A percentile compares a stretch with the other conserved stretches of the same genome.
phyloP scores from a whole-genome alignment of 179 eudicot species.

The Actinidia chinensis region DNA sequence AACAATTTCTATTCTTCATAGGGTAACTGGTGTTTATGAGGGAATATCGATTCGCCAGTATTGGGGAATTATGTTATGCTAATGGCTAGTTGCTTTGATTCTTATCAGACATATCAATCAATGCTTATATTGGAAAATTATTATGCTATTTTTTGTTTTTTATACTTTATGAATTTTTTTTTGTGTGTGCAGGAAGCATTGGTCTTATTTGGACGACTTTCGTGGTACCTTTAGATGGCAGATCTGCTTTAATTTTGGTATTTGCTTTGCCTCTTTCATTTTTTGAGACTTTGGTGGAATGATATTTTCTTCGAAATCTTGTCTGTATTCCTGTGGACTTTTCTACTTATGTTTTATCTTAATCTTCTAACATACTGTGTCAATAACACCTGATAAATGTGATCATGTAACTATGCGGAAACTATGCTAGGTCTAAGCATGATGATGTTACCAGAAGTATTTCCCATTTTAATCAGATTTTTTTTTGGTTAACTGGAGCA shows the following conservation, averaged over 20 bases:
- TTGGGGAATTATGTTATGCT: constrained; percentile 55
- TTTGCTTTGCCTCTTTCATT: constrained; percentile 8
- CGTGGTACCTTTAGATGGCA: constrained; percentile 99
- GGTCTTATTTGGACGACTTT: constrained; percentile 73
- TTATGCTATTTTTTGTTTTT: neutral
- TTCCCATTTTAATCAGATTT: too few relatives aligned
- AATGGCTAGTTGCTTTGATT: neutral
- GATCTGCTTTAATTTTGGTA: constrained; percentile 98
- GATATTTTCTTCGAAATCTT: neutral
- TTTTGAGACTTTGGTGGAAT: neutral
- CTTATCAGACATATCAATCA: neutral
- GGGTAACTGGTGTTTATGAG: constrained; percentile 74
- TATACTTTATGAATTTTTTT: constrained; percentile 5
- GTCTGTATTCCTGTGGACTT: neutral
- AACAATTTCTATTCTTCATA: constrained; percentile 61
- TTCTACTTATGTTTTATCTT: neutral
- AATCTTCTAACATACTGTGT: neutral
- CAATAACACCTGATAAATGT: neutral
- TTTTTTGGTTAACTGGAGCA: too few relatives aligned
- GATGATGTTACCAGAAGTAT: too few relatives aligned
- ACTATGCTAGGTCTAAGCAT: neutral
- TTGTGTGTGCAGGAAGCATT: constrained; percentile 47
- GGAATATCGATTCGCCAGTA: constrained; percentile 78
- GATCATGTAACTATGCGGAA: neutral
- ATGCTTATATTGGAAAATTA: neutral